phyloP scores from a whole-genome alignment of 768 basidiomycete species.

The Termitomyces heimii region DNA sequence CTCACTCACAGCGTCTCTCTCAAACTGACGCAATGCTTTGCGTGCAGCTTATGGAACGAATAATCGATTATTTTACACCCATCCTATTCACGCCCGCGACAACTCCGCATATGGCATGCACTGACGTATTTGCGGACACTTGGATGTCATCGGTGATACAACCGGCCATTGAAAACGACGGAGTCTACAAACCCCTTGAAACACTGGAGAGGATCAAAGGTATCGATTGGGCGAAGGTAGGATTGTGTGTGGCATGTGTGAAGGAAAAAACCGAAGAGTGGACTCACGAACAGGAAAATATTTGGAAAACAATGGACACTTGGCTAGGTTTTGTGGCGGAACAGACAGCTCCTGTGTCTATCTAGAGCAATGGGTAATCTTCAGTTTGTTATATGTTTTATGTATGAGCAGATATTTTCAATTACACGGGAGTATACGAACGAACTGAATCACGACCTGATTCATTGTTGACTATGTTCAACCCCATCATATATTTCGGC shows the following conservation, averaged over 20 bases:
- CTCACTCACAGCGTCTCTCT: slow-evolving; percentile 17
- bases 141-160: slow-evolving; percentile 72
- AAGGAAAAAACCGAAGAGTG: slow-evolving; percentile 60
- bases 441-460: no score
- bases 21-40: slow-evolving; percentile 33
- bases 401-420: neutral
- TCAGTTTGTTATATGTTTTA: no score
- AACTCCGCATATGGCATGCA: slow-evolving; percentile 71
- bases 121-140: slow-evolving; percentile 60
- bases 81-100: slow-evolving; percentile 65
- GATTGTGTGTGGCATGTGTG: slow-evolving; percentile 55
- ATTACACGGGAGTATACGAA: neutral
- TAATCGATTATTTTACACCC: slow-evolving; percentile 68
- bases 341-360: neutral
- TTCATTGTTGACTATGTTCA: no score
- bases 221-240: slow-evolving; percentile 52
- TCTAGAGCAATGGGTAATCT: neutral
- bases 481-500: no score
- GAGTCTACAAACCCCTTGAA: slow-evolving; percentile 69
- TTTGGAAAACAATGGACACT: slow-evolving; percentile 57
- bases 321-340: slow-evolving; percentile 37
- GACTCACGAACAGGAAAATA: slow-evolving; percentile 48
- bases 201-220: slow-evolving; percentile 55
- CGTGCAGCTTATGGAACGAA: slow-evolving; percentile 39
- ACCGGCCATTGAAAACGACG: slow-evolving; percentile 54